Evolutionary conservation across 192 early-diverging fungal genomes (phyloP).

Genomic region (Rhizophagus clarus): DNA sequence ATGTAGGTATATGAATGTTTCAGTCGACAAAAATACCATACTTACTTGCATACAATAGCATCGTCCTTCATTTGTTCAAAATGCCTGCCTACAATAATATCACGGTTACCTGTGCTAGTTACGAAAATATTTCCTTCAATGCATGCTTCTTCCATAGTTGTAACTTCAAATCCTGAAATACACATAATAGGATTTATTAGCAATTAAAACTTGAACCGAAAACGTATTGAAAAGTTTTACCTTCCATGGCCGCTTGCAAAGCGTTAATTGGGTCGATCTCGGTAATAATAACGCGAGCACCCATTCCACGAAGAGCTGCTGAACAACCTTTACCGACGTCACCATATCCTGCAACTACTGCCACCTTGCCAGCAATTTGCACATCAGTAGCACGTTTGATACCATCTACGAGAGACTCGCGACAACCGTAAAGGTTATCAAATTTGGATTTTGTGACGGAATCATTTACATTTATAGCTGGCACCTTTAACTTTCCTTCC

Average conservation of each 20-base stretch:
- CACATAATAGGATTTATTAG: not conserved
- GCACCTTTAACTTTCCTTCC: constrained; percentile 95
- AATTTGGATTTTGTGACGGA: constrained; percentile 99
- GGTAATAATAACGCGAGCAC: constrained; percentile 96
- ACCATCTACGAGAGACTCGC: constrained; percentile 98
- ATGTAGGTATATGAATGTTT: not conserved
- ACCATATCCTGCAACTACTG: constrained; percentile 98
- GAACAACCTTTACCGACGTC: constrained; percentile 99
- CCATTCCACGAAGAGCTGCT: constrained; percentile 96
- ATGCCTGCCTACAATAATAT: constrained; percentile 95
- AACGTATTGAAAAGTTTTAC: not conserved
- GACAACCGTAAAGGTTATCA: constrained; percentile 99
- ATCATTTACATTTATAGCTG: constrained; percentile 99
- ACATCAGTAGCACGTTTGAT: constrained; percentile 99
- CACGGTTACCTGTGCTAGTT: constrained; percentile 98
- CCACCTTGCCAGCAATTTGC: constrained; percentile 99
- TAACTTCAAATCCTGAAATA: constrained; percentile 89
- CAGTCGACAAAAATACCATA: not conserved
- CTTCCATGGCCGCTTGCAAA: constrained; percentile 99
- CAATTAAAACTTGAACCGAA: constrained; percentile 8
- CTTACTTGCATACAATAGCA: constrained; percentile 92
- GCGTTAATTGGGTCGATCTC: constrained; percentile 99
- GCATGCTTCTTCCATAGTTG: constrained; percentile 97
- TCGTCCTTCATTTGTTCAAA: constrained; percentile 96
- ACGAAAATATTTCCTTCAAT: constrained; percentile 95